phyloP scores from a whole-genome alignment of 306 rosid species.

The Cotoneaster glaucophyllus region DNA sequence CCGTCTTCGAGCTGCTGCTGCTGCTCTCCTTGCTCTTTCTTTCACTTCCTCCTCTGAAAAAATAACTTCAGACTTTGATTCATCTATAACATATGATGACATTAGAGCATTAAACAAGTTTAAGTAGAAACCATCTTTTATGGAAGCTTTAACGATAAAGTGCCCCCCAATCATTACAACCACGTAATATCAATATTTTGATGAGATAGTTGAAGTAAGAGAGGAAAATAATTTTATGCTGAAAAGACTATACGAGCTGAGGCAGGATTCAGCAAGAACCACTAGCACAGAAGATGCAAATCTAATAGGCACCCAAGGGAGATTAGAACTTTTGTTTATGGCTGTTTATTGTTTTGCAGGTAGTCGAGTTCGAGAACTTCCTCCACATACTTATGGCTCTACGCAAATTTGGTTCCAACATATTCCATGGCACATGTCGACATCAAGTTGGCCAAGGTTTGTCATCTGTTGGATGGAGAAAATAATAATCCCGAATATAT shows the following conservation, averaged over 20 bases:
- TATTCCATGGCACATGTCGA: no score
- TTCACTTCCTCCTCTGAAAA: slow-evolving; percentile 65
- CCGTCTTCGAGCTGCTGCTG: slow-evolving; percentile 90
- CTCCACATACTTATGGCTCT: no score
- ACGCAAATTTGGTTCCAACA: no score
- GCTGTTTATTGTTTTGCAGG: no score
- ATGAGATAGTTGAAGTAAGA: background rate
- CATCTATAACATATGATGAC: background rate
- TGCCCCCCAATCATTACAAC: background rate
- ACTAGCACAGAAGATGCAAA: no score
- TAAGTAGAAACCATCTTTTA: background rate
- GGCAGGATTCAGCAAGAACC: no score
- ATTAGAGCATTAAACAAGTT: background rate
- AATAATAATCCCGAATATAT: no score
- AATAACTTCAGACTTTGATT: background rate
- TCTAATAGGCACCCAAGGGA: background rate
- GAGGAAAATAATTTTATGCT: background rate
- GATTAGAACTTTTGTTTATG: background rate
- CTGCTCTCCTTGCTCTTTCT: slow-evolving; percentile 73
- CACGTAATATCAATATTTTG: background rate
- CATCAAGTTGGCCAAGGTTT: no score
- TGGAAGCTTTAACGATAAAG: background rate
- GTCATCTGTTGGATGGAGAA: no score
- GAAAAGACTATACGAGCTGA: background rate
- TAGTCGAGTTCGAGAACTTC: no score